Base-by-base conservation (phyloP, 2,329 filamentous ascomycete species). In the Polytolypa hystricis region DNA sequence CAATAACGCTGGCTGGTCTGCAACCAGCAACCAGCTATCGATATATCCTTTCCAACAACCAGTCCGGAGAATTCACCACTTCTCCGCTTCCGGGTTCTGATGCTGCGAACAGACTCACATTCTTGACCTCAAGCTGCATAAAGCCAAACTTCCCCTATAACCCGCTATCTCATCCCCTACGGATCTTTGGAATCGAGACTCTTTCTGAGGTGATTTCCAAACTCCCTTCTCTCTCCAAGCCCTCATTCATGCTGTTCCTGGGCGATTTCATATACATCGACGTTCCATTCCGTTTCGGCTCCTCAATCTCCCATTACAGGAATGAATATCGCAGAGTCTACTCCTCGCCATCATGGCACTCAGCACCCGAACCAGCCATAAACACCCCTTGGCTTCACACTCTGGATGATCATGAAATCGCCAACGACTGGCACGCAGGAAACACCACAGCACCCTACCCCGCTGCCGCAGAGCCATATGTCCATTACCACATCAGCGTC, bases 261-360 rank as follows among this genome's bases (percentile, higher is more conserved):
- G 64, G 64, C 9, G 64, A 67, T 39, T 67, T 67, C 38, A 64
- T 67, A 38, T 67, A 67, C 42, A 59, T 67, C 30, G 91, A 98
- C 51, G 89, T 96, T 0, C 89, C 89, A 0, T 71, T 77, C 32
- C 77, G 81, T 7, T 81, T 87, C 54, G 86, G 85, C 8, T 76
- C 71, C 27, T 71, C 75, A 0, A 64, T 70, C 1, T 77, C 84
- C 37, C 77, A 86, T 50, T 98, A 95, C 57, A 76, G 87, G 33
- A 77, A 84, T 53, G 86, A 95, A 54, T 98, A 98, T 54, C 79
- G 89, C 14, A 85, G 93, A 49, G 79, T 95, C n/a, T 98, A 98
- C 53, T 81, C 84, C 0, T 94, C 87, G 2, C 89, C 89, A 0
- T 89, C 94, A 46, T 98, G 91, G 91, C 68, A 44, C 10, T 39